A percentile compares a stretch with the other conserved stretches of the same genome.
Evolutionary conservation across 2,329 filamentous ascomycete species (phyloP).

Genomic region (Verticillium nubilum): DNA sequence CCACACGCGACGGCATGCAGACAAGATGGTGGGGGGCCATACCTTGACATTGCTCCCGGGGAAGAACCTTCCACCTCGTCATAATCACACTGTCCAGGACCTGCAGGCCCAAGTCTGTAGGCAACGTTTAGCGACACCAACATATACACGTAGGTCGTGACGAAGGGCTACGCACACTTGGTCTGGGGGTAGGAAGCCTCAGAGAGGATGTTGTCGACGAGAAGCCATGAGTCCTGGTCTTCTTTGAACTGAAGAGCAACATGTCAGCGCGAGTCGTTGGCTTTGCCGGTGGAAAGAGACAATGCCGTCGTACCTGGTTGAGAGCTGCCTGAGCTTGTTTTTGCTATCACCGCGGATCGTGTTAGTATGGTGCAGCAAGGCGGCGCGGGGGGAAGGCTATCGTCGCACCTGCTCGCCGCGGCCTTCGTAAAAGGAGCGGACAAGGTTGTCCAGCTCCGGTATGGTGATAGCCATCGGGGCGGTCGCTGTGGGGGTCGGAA

Average conservation of each 20-base stretch:
- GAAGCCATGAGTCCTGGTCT: slow-evolving; percentile 94
- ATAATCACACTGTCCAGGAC: slow-evolving; percentile 97
- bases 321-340: slow-evolving; percentile 89
- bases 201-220: slow-evolving; percentile 94
- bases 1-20: background rate
- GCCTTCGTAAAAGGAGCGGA: slow-evolving; percentile 96
- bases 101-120: slow-evolving; percentile 86
- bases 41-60: slow-evolving; percentile 92
- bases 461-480: slow-evolving; percentile 65
- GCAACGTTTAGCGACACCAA: background rate
- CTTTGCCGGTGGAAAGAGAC: slow-evolving; percentile 10
- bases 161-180: slow-evolving; percentile 64
- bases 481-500: slow-evolving; percentile 12
- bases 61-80: slow-evolving; percentile 98
- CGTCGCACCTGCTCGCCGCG: slow-evolving; percentile 78
- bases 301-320: slow-evolving; percentile 66
- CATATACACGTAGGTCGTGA: background rate
- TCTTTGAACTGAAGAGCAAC: slow-evolving; percentile 76
- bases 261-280: slow-evolving; percentile 19
- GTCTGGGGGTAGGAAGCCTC: slow-evolving; percentile 92
- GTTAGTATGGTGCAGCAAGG: slow-evolving; percentile 26
- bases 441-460: slow-evolving; percentile 91
- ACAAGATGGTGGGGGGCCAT: slow-evolving; percentile 20
- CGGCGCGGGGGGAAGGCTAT: background rate
- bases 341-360: slow-evolving; percentile 56